Percentiles rank a stretch among this genome's conserved stretches.
Conservation (phyloP, 2,329 filamentous ascomycete species). For the Teratosphaeria zuluensis region DNA sequence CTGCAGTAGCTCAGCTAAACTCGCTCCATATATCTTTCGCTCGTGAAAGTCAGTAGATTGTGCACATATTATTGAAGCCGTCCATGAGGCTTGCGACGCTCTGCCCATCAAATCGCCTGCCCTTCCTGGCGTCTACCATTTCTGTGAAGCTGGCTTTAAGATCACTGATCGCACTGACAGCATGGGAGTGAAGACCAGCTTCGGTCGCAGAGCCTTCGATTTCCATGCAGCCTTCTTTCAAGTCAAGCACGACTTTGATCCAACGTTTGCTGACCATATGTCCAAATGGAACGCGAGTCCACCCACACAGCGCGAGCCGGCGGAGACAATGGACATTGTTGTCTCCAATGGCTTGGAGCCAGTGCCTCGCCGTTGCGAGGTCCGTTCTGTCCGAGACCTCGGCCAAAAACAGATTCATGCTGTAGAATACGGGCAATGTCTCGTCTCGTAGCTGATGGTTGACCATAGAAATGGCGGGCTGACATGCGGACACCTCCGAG, state of each 20-base stretch:
- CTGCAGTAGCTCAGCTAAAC: neutral
- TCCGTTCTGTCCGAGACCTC: constrained; percentile 12
- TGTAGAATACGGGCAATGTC: constrained; percentile 15
- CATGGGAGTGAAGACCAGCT: neutral
- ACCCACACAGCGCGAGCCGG: constrained; percentile 12
- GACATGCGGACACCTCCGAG: constrained; percentile 10
- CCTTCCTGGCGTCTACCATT: neutral
- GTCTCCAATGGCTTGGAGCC: constrained; percentile 13
- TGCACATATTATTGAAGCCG: neutral
- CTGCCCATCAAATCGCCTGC: neutral
- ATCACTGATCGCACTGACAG: neutral
- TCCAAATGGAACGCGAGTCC: constrained; percentile 15
- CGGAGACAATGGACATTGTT: constrained; percentile 11
- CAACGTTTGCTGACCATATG: constrained; percentile 14
- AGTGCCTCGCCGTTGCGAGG: constrained; percentile 10
- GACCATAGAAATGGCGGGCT: constrained; percentile 12
- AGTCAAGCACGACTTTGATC: constrained; percentile 12
- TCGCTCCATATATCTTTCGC: neutral
- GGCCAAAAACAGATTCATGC: constrained; percentile 15
- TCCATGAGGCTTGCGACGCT: constrained; percentile 1
- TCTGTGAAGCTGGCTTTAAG: neutral
- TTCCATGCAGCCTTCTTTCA: constrained; percentile 10
- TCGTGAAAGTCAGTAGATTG: neutral
- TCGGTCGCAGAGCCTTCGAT: neutral
- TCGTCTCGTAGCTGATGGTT: constrained; percentile 15